Evolutionary conservation across 352 stramenopile genomes (phyloP).

Genomic region (Pythium dissimile): DNA sequence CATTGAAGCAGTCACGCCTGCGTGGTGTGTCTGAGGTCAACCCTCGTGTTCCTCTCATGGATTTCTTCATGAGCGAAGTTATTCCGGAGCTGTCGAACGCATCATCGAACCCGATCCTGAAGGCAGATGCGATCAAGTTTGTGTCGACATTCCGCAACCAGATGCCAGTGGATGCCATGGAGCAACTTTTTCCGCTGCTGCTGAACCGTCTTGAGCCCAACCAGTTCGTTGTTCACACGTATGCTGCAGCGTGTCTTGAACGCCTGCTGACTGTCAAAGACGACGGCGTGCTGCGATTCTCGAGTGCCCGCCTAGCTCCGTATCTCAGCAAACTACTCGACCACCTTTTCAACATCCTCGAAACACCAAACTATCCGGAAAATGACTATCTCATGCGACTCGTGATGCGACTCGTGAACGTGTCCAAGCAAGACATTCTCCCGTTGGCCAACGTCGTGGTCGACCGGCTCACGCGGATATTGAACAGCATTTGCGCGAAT

Average conservation of each 20-base stretch:
- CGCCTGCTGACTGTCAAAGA: slow-evolving; percentile 96
- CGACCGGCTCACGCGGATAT: slow-evolving; percentile 90
- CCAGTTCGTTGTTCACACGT: slow-evolving; percentile 97
- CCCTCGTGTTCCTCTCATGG: slow-evolving; percentile 92
- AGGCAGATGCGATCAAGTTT: slow-evolving; percentile 98
- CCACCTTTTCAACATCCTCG: slow-evolving; percentile 95
- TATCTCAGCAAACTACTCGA: slow-evolving; percentile 93
- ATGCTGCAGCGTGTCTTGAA: slow-evolving; percentile 95
- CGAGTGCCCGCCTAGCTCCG: slow-evolving; percentile 84
- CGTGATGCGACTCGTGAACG: slow-evolving; percentile 94
- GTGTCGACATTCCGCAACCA: slow-evolving; percentile 98
- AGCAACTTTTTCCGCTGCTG: slow-evolving; percentile 92
- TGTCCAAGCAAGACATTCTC: slow-evolving; percentile 92
- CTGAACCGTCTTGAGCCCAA: slow-evolving; percentile 79
- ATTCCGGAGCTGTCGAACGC: slow-evolving; percentile 90
- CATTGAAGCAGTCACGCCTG: slow-evolving; percentile 90
- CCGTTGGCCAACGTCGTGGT: slow-evolving; percentile 93
- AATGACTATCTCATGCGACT: slow-evolving; percentile 99
- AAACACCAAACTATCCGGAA: slow-evolving; percentile 91
- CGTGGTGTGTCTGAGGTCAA: slow-evolving; percentile 96
- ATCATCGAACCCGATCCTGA: slow-evolving; percentile 91
- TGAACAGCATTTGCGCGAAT: slow-evolving; percentile 96
- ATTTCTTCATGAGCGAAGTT: slow-evolving; percentile 95
- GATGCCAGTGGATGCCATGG: slow-evolving; percentile 90
- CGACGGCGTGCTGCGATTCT: slow-evolving; percentile 58